Evolutionary conservation across 345 rosid genomes (phyloP), one percentile per base, ranked within the genome.

Genomic region (Adansonia digitata): DNA sequence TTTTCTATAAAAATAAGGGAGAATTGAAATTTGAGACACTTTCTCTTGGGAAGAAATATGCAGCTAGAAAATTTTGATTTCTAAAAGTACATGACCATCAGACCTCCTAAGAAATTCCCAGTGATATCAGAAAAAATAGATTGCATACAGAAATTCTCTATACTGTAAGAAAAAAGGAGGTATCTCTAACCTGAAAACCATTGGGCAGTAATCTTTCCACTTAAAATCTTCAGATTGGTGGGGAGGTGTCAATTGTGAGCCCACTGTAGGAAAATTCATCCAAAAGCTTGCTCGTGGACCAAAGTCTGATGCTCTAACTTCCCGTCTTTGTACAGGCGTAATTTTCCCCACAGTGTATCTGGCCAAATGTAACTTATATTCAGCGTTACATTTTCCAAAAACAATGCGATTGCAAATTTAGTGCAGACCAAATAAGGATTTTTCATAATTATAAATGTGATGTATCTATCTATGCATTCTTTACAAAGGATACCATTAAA

Each of bases 181-280:
- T 42, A 72, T 40, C 4, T 22, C 81, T 74, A 71, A 92, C 99
- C 99, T 95, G 93, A 95, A 95, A 65, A 95, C 98, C 96, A 95
- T 95, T 29, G 99, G 98, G 80, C 99, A 95, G 79, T 93, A 95
- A 77, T 95, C 99, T 79, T 95, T 95, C 98, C 99, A 95, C 81
- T 88, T 95, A 77, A 95, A 95, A 79, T 87, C 99, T 43, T 91
- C 98, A 0, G 98, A 93, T 71, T 81, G 97, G 71, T 95, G 99
- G 75, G 98, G 82, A 71, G 97, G 99, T 49, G 99, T 93, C 82
- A 91, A 76, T 52, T 90, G 92, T 61, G 99, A 95, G 26, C 99
- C 99, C 74, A 75, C 92, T 81, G 87, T 89, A 14, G 97, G 99
- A 78, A 95, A 95, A 77, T 82, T 81, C 98, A 95, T 95, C 99